Evolutionary conservation across 345 rosid species (phyloP).

Genomic region (Raphanus sativus): DNA sequence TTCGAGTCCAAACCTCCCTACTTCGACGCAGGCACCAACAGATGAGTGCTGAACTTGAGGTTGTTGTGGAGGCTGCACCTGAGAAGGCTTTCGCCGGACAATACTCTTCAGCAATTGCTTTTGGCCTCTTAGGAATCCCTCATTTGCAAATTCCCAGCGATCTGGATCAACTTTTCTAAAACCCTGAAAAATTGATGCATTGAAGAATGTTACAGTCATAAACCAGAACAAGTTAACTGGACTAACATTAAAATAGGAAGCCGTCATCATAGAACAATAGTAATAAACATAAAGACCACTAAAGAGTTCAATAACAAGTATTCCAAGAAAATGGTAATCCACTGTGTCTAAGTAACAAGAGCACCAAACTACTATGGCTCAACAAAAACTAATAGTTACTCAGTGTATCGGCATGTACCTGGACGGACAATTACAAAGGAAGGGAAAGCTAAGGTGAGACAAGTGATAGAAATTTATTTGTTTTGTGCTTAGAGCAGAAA

Average conservation of each 20-base stretch:
- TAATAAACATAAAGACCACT: background rate
- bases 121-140: constrained; percentile 83
- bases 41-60: constrained; percentile 66
- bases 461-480: constrained; percentile 24
- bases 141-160: constrained; percentile 89
- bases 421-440: background rate
- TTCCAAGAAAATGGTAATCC: too few species aligned
- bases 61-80: constrained; percentile 54
- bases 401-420: background rate
- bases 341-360: background rate
- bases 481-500: constrained; percentile 41
- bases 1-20: constrained; percentile 82
- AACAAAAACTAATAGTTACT: background rate
- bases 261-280: too few species aligned
- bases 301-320: background rate
- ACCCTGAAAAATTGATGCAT: constrained; percentile 50
- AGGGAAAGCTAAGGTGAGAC: constrained; percentile 25
- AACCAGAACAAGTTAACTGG: background rate
- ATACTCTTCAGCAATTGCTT: constrained; percentile 67
- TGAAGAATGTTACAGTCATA: background rate
- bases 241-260: background rate
- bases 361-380: background rate
- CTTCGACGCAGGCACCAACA: constrained; percentile 78
- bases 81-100: constrained; percentile 69
- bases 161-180: constrained; percentile 91